These are phyloP conservation scores for Mortierella sp. DNA, from an alignment of 371 early-diverging fungal genomes.

Conservation along the genomic window DNA sequence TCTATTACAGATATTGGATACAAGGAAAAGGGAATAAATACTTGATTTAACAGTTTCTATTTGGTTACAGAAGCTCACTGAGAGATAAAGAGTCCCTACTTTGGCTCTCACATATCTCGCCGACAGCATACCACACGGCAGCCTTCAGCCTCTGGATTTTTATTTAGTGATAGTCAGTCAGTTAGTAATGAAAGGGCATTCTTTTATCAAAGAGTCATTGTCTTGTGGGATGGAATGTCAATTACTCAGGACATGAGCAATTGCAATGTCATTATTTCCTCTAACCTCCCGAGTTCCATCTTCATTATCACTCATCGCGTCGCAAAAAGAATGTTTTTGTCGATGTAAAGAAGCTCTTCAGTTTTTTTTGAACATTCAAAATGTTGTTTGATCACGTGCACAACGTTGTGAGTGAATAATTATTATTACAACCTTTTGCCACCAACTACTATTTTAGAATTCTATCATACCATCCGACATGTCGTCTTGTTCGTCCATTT, in stretches of 20 bases:
- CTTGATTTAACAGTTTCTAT: no score
- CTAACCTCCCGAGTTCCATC: slow-evolving; percentile 43
- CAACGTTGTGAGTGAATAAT: background rate
- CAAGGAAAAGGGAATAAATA: no score
- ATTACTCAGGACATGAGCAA: background rate
- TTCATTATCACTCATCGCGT: slow-evolving; percentile 34
- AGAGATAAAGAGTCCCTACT: slow-evolving; percentile 15
- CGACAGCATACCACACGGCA: slow-evolving; percentile 44
- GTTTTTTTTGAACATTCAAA: background rate
- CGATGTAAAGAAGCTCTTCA: background rate
- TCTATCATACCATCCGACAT: slow-evolving; percentile 35
- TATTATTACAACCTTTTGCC: background rate
- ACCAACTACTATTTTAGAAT: background rate
- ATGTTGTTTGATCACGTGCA: slow-evolving; percentile 9
- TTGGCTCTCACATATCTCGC: slow-evolving; percentile 46
- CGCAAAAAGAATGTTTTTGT: background rate
- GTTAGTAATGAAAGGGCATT: no score
- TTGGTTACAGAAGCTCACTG: no score
- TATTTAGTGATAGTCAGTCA: no score
- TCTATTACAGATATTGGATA: slow-evolving; percentile 8
- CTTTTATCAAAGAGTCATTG: no score
- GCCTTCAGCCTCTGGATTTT: slow-evolving; percentile 39
- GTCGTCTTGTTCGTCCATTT: slow-evolving; percentile 50
- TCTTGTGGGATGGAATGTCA: no score
- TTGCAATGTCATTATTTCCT: background rate